Evolutionary conservation across 2,329 filamentous ascomycete genomes (phyloP), one percentile per base, ranked within the genome.

Genomic region (Camptophora hylomeconis): DNA sequence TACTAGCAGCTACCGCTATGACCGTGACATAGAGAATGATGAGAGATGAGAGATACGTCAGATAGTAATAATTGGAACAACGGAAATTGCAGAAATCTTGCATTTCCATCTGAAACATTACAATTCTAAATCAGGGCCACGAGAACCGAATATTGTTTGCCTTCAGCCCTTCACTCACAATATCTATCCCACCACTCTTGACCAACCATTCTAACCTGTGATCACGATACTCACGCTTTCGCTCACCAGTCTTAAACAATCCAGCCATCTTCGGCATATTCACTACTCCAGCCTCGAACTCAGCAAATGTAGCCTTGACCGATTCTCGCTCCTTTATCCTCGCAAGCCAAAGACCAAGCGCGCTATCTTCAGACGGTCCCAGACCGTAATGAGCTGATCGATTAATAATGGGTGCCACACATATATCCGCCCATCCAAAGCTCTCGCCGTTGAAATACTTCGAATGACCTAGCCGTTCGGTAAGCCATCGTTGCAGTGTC

Each of bases 151-250:
- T 35, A 13, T 35, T 37, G n/a, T 28, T 16, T 14, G 32, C 37
- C 26, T 32, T 16, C 21, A 37, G 7, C 9, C 37, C 37, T 11
- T 35, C 28, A 5, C n/a, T n/a, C 3, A 39, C 31, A 20, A 39
- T 30, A 13, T 32, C 30, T 2, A 39, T 30, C 1, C 34, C 35
- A 18, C 37, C 35, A 17, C 21, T 20, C 26, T 39, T 39, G 31
- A 37, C 27, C 31, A 39, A 32, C 37, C 37, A 39, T 21, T 39
- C 37, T 12, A 39, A 32, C n/a, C 35, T 36, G 20, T 39, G 35
- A 21, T 37, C 34, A 4, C 37, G 23, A 26, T 39, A 39, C 37
- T 39, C 20, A 3, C 37, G 13, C 24, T 18, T 30, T 14, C 31
- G 15, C 20, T 32, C 7, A 5, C 37, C 37, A 13, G 33, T 30